Evolutionary conservation across 169 alveolate species (phyloP).

Genomic region (Plasmodium ovale): DNA sequence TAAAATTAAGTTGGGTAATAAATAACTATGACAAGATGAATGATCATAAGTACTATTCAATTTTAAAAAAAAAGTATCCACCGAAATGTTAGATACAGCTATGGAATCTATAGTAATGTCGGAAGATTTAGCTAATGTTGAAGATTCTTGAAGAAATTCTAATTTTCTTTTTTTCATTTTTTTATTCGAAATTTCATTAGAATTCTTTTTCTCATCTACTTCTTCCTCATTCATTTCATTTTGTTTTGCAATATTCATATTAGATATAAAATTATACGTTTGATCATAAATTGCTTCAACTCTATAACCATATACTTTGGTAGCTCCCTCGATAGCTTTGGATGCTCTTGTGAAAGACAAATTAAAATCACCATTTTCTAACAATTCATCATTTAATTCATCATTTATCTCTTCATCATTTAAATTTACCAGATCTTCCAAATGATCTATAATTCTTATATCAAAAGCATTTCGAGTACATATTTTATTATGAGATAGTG

Average conservation of each 20-base stretch:
- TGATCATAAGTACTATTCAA: constrained; percentile 71
- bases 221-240: constrained; percentile 40
- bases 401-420: constrained; percentile 83
- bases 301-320: constrained; percentile 86
- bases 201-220: constrained; percentile 44
- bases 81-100: constrained; percentile 63
- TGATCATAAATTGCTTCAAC: constrained; percentile 87
- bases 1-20: constrained; percentile 60
- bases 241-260: constrained; percentile 80
- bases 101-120: constrained; percentile 54
- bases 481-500: constrained; percentile 87
- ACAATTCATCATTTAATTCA: constrained; percentile 76
- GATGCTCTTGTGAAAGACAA: constrained; percentile 84
- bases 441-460: constrained; percentile 87
- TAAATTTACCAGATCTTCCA: constrained; percentile 86
- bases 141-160: constrained; percentile 65
- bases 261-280: constrained; percentile 83
- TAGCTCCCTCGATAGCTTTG: constrained; percentile 86
- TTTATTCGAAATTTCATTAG: constrained; percentile 32
- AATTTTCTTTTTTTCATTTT: constrained; percentile 63
- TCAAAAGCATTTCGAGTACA: constrained; percentile 90
- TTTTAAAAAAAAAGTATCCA: constrained; percentile 73
- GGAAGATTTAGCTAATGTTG: constrained; percentile 70
- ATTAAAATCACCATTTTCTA: constrained; percentile 68
- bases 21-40: constrained; percentile 30